Evolutionary conservation across 1,284 basidiomycete genomes (phyloP).

Genomic region (Melampsora americana): DNA sequence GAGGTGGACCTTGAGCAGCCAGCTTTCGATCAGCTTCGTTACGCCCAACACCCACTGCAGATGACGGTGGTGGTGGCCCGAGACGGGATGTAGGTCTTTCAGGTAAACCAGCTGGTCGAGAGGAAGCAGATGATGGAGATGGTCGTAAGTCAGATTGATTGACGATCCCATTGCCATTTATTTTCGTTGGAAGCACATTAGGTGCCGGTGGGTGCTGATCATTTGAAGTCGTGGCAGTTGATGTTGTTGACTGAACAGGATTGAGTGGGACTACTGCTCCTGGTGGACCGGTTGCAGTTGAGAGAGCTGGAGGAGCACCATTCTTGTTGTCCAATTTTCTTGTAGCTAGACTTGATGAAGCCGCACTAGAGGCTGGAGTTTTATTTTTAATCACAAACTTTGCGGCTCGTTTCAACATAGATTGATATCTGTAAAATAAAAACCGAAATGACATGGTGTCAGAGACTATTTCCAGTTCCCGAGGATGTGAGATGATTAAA

Average conservation of each 20-base stretch:
- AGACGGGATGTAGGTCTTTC: slow-evolving; percentile 21
- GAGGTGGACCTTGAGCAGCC: not conserved
- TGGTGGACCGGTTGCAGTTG: slow-evolving; percentile 42
- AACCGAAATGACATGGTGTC: not conserved
- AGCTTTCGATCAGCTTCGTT: slow-evolving; percentile 38
- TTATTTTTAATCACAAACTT: slow-evolving; percentile 43
- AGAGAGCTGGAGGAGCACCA: slow-evolving; percentile 44
- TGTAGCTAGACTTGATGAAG: slow-evolving; percentile 8
- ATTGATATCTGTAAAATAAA: slow-evolving; percentile 46
- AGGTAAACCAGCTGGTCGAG: slow-evolving; percentile 39
- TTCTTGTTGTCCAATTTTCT: slow-evolving; percentile 23
- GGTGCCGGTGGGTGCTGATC: slow-evolving; percentile 20
- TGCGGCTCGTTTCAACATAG: slow-evolving; percentile 46
- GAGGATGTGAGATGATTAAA: not conserved
- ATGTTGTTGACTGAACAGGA: slow-evolving; percentile 43
- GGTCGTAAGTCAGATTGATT: slow-evolving; percentile 48
- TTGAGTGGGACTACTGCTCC: slow-evolving; percentile 44
- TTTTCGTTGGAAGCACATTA: slow-evolving; percentile 45
- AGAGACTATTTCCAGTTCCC: not conserved
- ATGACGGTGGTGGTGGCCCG: slow-evolving; percentile 1
- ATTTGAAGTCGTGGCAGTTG: slow-evolving; percentile 45
- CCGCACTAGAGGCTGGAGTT: slow-evolving; percentile 1
- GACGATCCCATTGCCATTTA: slow-evolving; percentile 20
- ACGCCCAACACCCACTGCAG: not conserved
- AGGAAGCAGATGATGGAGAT: slow-evolving; percentile 24